Evolutionary conservation across 108 stramenopile genomes (phyloP).

Genomic region (Skeletonema menzelii): DNA sequence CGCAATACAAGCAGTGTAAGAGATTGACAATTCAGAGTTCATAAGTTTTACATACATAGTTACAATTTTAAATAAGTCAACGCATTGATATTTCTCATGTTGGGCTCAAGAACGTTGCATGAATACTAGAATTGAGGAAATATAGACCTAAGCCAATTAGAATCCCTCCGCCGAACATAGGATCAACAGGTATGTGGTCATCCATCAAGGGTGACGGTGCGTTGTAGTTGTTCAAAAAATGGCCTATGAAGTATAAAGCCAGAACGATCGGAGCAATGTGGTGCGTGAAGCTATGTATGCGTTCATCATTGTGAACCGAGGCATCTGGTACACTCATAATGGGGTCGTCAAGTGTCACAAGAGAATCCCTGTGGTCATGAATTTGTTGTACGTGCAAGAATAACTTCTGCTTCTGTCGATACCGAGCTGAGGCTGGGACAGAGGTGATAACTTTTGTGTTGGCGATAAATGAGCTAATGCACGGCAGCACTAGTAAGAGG

Average conservation of each 20-base stretch:
- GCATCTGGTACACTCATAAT: conserved; percentile 4
- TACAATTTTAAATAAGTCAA: not conserved
- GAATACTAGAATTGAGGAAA: conserved; percentile 30
- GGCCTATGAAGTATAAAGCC: conserved; percentile 25
- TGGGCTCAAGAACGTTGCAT: conserved; percentile 26
- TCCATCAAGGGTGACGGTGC: not conserved
- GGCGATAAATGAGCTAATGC: not conserved
- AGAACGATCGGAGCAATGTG: conserved; percentile 30
- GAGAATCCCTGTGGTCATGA: conserved; percentile 27
- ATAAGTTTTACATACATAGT: not conserved
- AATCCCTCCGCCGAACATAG: conserved; percentile 16
- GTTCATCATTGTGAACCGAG: not conserved
- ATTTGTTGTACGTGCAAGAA: conserved; percentile 34
- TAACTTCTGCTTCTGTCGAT: not conserved
- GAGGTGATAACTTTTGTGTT: not conserved
- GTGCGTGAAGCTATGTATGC: conserved; percentile 19
- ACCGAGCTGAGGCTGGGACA: not conserved
- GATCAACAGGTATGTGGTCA: conserved; percentile 15
- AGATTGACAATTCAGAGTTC: not conserved
- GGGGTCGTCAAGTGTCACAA: conserved; percentile 24
- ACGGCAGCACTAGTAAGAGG: not conserved
- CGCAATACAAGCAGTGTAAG: not conserved
- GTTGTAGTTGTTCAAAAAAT: conserved; percentile 8
- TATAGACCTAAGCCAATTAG: conserved; percentile 22
- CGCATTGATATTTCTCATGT: not conserved